These are phyloP conservation scores for Thelonectria discophora DNA, from an alignment of 2,329 filamentous ascomycete genomes.

Conservation along the genomic window DNA sequence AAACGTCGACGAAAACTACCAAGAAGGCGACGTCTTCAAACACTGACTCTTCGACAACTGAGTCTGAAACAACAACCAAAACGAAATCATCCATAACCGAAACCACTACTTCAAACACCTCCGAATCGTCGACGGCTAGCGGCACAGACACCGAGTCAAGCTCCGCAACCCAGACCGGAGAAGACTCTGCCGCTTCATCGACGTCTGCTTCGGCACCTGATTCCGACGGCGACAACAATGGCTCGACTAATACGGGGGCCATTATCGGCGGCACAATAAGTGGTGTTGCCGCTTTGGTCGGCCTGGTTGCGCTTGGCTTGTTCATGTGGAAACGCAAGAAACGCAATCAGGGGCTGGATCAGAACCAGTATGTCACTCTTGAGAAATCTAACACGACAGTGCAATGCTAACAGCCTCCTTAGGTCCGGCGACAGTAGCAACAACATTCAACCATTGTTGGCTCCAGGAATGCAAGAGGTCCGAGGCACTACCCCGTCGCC, in stretches of 20 bases:
- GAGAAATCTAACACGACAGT: not conserved
- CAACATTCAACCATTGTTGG: conserved; percentile 43
- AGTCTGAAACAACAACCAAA: conserved; percentile 7
- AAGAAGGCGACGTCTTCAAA: conserved; percentile 23
- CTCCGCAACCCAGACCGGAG: conserved; percentile 31
- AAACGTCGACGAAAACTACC: conserved; percentile 52
- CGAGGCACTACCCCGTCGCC: conserved; percentile 35
- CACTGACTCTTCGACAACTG: conserved; percentile 15
- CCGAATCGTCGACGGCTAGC: conserved; percentile 25
- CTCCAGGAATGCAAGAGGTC: conserved; percentile 37
- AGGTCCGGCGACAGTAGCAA: conserved; percentile 42
- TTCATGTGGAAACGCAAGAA: conserved; percentile 56
- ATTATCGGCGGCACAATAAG: conserved; percentile 65
- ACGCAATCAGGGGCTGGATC: conserved; percentile 51
- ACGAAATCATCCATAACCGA: conserved; percentile 20
- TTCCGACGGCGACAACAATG: conserved; percentile 38
- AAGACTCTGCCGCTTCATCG: conserved; percentile 31
- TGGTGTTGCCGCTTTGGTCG: conserved; percentile 57
- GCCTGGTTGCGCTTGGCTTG: conserved; percentile 53
- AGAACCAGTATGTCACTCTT: conserved; percentile 48
- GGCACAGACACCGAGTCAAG: conserved; percentile 34
- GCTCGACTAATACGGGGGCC: conserved; percentile 53
- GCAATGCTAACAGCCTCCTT: conserved; percentile 30
- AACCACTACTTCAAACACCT: conserved; percentile 24
- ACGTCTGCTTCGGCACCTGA: conserved; percentile 42